phyloP scores from a whole-genome alignment of 192 early-diverging fungal species.

The Kappamyces sp. region DNA sequence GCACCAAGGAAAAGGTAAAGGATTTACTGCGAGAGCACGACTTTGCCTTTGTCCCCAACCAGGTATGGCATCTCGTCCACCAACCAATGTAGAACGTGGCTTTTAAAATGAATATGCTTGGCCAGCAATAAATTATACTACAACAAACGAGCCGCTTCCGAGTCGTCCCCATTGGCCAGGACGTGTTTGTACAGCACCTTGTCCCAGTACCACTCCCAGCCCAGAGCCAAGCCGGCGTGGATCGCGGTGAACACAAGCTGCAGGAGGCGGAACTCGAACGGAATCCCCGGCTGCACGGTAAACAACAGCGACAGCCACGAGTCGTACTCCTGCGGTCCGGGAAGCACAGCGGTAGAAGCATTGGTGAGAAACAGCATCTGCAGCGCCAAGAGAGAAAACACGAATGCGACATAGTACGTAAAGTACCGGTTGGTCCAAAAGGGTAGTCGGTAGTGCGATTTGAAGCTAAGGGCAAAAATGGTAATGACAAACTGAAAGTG shows the following conservation, averaged over 20 bases:
- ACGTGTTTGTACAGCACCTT: no score
- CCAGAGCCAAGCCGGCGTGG: neutral
- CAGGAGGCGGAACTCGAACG: neutral
- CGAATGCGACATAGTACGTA: conserved; percentile 17
- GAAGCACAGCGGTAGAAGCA: neutral
- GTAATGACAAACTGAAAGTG: conserved; percentile 36
- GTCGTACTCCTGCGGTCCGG: neutral
- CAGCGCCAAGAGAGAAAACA: conserved; percentile 17
- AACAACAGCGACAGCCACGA: conserved; percentile 8
- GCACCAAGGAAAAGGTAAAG: conserved; percentile 12
- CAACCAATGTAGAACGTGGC: no score
- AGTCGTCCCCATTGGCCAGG: no score
- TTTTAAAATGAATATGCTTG: no score
- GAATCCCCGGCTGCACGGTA: neutral
- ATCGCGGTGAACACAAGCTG: neutral
- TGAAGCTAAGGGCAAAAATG: conserved; percentile 24
- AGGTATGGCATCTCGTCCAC: no score
- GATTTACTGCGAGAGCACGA: conserved; percentile 4
- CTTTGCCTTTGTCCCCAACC: conserved; percentile 6
- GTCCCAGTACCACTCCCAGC: no score
- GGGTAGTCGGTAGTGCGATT: conserved; percentile 30
- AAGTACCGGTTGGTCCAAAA: conserved; percentile 41
- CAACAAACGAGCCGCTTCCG: no score
- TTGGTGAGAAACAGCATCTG: conserved; percentile 21
- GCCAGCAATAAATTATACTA: no score